Conservation (phyloP, 441 rosid genomes). For the Arabidopsis lyrata region DNA sequence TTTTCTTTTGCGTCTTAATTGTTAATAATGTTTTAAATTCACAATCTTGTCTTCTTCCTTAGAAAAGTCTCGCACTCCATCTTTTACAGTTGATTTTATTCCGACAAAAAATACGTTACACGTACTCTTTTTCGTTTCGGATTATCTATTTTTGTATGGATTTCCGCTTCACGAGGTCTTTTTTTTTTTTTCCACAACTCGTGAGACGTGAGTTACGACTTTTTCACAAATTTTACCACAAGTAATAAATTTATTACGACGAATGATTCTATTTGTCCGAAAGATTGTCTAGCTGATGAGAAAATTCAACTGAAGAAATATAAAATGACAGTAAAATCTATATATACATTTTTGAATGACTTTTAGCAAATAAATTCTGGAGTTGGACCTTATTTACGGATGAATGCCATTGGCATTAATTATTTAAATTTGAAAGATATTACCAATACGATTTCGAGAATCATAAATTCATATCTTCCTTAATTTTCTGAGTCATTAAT, state of each 20-base stretch:
- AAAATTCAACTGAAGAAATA: not conserved
- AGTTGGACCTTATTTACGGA: no score
- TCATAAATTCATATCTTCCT: no score
- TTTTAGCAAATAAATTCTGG: no score
- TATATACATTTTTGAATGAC: no score
- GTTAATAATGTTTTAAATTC: not conserved
- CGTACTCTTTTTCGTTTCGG: conserved; percentile 1
- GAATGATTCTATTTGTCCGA: not conserved
- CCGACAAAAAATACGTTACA: conserved; percentile 5
- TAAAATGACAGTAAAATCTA: not conserved
- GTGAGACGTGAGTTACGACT: conserved; percentile 23
- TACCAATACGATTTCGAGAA: no score
- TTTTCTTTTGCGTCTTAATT: not conserved
- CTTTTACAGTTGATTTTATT: conserved; percentile 38
- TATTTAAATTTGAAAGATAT: no score
- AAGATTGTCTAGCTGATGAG: not conserved
- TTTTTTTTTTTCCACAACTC: not conserved
- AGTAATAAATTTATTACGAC: not conserved
- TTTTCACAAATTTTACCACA: conserved; percentile 4
- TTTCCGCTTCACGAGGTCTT: not conserved
- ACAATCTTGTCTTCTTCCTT: not conserved
- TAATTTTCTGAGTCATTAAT: no score
- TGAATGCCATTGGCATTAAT: no score
- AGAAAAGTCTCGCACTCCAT: conserved; percentile 45
- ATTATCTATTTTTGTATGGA: not conserved